phyloP scores from a whole-genome alignment of 495 filamentous ascomycete species.

The Podospora comata region DNA sequence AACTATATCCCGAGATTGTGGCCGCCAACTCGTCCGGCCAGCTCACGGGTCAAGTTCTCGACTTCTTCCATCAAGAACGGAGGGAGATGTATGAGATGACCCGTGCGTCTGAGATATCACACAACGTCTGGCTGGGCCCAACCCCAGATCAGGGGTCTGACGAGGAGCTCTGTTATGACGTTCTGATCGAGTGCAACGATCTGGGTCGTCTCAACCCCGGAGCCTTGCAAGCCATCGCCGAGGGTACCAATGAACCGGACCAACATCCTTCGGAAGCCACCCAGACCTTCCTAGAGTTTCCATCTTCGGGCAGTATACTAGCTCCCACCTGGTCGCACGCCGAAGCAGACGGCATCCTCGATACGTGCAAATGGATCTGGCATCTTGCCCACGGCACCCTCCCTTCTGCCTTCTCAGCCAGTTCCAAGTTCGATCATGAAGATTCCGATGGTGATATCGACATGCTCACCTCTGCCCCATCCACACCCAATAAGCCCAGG shows the following conservation, averaged over 20 bases:
- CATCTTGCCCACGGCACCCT: slow-evolving; percentile 62
- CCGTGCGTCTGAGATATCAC: slow-evolving; percentile 76
- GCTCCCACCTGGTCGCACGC: slow-evolving; percentile 73
- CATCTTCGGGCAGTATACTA: slow-evolving; percentile 85
- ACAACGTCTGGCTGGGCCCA: slow-evolving; percentile 87
- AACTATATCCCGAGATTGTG: slow-evolving; percentile 64
- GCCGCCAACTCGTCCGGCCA: slow-evolving; percentile 69
- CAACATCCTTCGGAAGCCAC: slow-evolving; percentile 24
- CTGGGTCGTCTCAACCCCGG: slow-evolving; percentile 63
- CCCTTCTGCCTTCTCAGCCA: slow-evolving; percentile 38
- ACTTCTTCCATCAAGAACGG: slow-evolving; percentile 88
- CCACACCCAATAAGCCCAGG: slow-evolving; percentile 37
- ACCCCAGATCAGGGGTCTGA: slow-evolving; percentile 65
- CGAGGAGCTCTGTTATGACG: slow-evolving; percentile 55
- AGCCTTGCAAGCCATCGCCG: slow-evolving; percentile 46
- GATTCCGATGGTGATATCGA: slow-evolving; percentile 49
- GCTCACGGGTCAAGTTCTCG: slow-evolving; percentile 74
- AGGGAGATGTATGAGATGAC: slow-evolving; percentile 94
- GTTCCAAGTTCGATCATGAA: not conserved
- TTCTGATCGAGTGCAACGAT: slow-evolving; percentile 85
- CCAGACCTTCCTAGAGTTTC: slow-evolving; percentile 71
- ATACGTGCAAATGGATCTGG: slow-evolving; percentile 86
- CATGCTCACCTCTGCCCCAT: slow-evolving; percentile 25
- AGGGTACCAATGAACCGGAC: slow-evolving; percentile 30
- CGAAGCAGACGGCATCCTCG: slow-evolving; percentile 78